These are phyloP conservation scores for Auricularia sp. DNA, from an alignment of 768 basidiomycete genomes.

Conservation along the genomic window DNA sequence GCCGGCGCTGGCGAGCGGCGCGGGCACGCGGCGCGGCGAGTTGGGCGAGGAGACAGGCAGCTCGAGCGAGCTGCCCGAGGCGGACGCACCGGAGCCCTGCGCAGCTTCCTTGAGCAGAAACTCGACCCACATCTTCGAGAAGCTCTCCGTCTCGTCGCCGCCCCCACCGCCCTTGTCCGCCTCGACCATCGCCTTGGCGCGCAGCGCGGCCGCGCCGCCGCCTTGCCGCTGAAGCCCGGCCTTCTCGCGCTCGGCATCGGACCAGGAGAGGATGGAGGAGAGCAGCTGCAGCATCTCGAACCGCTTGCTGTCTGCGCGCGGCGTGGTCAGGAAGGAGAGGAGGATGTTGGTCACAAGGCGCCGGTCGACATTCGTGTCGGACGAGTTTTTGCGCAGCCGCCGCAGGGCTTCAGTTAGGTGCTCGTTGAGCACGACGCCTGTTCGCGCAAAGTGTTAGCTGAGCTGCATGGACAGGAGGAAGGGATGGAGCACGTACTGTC, in stretches of 20 bases:
- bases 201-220: slow-evolving; percentile 14
- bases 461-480: too few relatives aligned
- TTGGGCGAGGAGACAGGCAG: slow-evolving; percentile 3
- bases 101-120: slow-evolving; percentile 90
- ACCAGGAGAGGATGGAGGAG: slow-evolving; percentile 85
- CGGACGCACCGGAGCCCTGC: slow-evolving; percentile 27
- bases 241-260: slow-evolving; percentile 80
- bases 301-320: slow-evolving; percentile 85
- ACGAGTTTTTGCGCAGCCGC: slow-evolving; percentile 73
- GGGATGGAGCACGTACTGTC: slow-evolving; percentile 49
- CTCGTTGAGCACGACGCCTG: slow-evolving; percentile 90
- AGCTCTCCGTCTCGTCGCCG: slow-evolving; percentile 32
- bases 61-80: background rate
- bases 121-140: slow-evolving; percentile 96
- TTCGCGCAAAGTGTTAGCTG: slow-evolving; percentile 18
- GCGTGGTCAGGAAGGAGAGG: slow-evolving; percentile 79
- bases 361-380: slow-evolving; percentile 80
- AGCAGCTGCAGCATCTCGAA: slow-evolving; percentile 93
- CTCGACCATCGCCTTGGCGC: slow-evolving; percentile 18
- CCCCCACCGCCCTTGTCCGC: slow-evolving; percentile 19
- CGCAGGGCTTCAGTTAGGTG: slow-evolving; percentile 97
- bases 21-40: background rate
- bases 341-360: slow-evolving; percentile 92
- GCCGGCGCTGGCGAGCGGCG: background rate
- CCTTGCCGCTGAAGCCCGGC: slow-evolving; percentile 69